Conservation (phyloP, 306 rosid genomes). For the Acmispon strigosus region DNA sequence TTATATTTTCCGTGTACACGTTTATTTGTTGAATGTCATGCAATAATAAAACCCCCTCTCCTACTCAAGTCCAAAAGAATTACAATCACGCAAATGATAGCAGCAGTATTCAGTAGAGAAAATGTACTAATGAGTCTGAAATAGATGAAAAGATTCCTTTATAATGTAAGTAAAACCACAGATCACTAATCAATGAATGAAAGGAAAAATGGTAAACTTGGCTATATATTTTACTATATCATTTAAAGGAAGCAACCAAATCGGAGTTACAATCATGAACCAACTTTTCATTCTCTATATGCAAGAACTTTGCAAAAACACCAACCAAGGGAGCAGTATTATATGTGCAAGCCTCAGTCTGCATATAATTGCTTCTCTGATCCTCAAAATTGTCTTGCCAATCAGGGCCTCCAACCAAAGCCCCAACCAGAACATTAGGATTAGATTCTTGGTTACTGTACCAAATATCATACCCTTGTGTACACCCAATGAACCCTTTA, state of each 20-base stretch:
- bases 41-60: too few species aligned
- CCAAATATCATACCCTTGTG: constrained; percentile 96
- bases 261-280: constrained; percentile 25
- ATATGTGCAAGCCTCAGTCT: constrained; percentile 96
- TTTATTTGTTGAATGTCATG: too few species aligned
- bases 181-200: background rate
- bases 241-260: constrained; percentile 51
- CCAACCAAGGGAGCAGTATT: constrained; percentile 90
- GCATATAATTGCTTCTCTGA: constrained; percentile 70
- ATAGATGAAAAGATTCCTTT: too few species aligned
- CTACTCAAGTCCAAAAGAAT: too few species aligned
- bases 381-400: constrained; percentile 61
- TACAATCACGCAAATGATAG: too few species aligned
- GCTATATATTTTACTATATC: background rate
- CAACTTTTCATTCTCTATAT: constrained; percentile 33
- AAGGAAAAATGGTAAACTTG: background rate
- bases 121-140: too few species aligned
- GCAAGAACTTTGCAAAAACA: constrained; percentile 68
- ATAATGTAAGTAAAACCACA: background rate
- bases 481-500: constrained; percentile 92
- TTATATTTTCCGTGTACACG: too few species aligned
- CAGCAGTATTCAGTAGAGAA: background rate
- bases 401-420: constrained; percentile 96
- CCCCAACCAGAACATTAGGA: constrained; percentile 80
- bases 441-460: constrained; percentile 45